Conservation (phyloP, 2,329 filamentous ascomycete species). For the Drechslerella stenobrocha region DNA sequence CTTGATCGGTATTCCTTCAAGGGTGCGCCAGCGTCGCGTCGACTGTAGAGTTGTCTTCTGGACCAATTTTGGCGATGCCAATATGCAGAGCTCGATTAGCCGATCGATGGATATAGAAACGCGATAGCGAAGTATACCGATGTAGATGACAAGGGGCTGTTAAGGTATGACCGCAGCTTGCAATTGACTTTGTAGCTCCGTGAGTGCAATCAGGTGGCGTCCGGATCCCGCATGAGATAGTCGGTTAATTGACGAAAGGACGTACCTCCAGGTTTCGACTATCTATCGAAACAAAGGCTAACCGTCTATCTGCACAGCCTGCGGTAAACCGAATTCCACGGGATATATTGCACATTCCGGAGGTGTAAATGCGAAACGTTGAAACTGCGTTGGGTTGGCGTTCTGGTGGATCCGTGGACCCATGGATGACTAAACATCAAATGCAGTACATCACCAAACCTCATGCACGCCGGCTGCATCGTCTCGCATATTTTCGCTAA, state of each 20-base stretch:
- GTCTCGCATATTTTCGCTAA: slow-evolving; percentile 27
- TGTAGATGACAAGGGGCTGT: not conserved
- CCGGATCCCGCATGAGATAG: slow-evolving; percentile 2
- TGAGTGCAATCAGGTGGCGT: too few species aligned
- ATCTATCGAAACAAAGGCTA: slow-evolving; percentile 14
- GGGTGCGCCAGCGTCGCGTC: too few species aligned
- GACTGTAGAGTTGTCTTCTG: too few species aligned
- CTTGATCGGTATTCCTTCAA: too few species aligned
- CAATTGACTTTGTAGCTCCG: not conserved
- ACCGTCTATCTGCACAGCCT: slow-evolving; percentile 35
- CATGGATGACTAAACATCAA: slow-evolving; percentile 47
- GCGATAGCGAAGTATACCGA: not conserved
- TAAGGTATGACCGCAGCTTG: slow-evolving; percentile 33
- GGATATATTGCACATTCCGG: too few species aligned
- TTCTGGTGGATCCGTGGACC: too few species aligned
- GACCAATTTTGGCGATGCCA: too few species aligned
- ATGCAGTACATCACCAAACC: not conserved
- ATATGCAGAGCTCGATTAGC: slow-evolving; percentile 8
- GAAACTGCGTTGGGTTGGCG: not conserved
- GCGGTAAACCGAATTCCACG: not conserved
- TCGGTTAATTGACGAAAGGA: slow-evolving; percentile 12
- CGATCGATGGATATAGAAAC: slow-evolving; percentile 40
- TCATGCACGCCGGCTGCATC: slow-evolving; percentile 6
- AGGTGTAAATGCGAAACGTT: not conserved
- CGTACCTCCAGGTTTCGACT: slow-evolving; percentile 8